Conservation (phyloP, 1,284 basidiomycete genomes). For the Heterobasidion parviporum region DNA sequence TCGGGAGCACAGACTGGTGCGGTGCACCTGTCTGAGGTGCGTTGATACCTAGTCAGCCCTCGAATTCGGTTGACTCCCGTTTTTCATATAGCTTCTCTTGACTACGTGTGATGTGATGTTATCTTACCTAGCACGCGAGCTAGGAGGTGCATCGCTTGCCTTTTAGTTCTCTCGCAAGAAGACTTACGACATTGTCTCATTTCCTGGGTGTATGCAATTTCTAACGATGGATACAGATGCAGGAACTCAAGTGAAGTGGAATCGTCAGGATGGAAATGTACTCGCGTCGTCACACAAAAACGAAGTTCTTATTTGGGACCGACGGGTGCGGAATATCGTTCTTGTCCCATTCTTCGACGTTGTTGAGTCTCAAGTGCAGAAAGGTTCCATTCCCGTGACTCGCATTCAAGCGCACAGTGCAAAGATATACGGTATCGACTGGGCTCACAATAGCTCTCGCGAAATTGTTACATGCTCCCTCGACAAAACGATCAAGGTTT, state of each 20-base stretch:
- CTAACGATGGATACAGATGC: constrained; percentile 39
- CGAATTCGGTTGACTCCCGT: too few relatives aligned
- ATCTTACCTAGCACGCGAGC: too few relatives aligned
- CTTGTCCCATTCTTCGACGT: neutral
- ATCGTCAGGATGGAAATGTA: constrained; percentile 75
- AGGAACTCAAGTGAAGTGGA: constrained; percentile 97
- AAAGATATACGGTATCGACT: constrained; percentile 95
- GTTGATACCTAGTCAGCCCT: too few relatives aligned
- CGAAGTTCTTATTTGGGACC: constrained; percentile 82
- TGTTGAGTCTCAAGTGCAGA: constrained; percentile 35
- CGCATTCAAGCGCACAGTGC: constrained; percentile 74
- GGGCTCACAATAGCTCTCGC: constrained; percentile 69
- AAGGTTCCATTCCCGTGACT: constrained; percentile 80
- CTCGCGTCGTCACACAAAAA: constrained; percentile 84
- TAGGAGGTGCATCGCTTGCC: neutral
- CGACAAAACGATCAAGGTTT: constrained; percentile 87
- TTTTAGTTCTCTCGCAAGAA: neutral
- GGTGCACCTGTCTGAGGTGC: too few relatives aligned
- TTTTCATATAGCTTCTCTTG: too few relatives aligned
- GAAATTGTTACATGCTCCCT: constrained; percentile 88
- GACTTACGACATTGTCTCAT: neutral
- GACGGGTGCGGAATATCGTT: constrained; percentile 45
- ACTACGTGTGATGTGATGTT: too few relatives aligned
- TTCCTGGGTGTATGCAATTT: neutral
- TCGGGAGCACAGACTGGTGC: too few relatives aligned